These are phyloP conservation scores for Candida labiduridarum DNA, from an alignment of 1,139 yeast genomes.

Conservation along the genomic window DNA sequence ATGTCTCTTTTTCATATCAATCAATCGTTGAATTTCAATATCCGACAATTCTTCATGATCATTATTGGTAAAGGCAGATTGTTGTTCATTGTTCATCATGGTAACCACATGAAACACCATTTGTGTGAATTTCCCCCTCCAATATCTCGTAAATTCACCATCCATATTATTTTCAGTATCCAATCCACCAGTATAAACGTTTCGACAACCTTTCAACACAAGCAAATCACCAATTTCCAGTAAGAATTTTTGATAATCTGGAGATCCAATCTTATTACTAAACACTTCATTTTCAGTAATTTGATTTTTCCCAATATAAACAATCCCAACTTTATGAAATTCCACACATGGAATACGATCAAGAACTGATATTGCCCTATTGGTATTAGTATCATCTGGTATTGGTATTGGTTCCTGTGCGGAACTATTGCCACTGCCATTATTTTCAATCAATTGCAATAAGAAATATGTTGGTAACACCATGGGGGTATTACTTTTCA, in stretches of 20 bases:
- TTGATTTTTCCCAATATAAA: slow-evolving; percentile 75
- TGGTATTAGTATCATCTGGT: slow-evolving; percentile 50
- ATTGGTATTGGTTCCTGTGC: slow-evolving; percentile 43
- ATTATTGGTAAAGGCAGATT: slow-evolving; percentile 41
- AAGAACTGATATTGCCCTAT: slow-evolving; percentile 62
- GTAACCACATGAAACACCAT: slow-evolving; percentile 79
- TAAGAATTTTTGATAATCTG: slow-evolving; percentile 60
- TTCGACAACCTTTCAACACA: slow-evolving; percentile 53
- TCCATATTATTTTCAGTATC: slow-evolving; percentile 70
- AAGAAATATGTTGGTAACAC: slow-evolving; percentile 31
- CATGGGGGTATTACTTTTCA: slow-evolving; percentile 9
- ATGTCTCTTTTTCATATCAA: slow-evolving; percentile 72
- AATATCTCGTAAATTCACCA: slow-evolving; percentile 75
- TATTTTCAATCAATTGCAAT: slow-evolving; percentile 32
- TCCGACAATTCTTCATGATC: slow-evolving; percentile 14
- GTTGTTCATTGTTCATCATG: slow-evolving; percentile 61
- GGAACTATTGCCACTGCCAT: slow-evolving; percentile 2
- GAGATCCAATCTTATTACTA: slow-evolving; percentile 66
- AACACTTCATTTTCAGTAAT: slow-evolving; percentile 63
- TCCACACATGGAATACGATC: slow-evolving; percentile 81
- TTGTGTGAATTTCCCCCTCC: slow-evolving; percentile 74
- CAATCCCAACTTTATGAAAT: slow-evolving; percentile 75
- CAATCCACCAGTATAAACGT: slow-evolving; percentile 76
- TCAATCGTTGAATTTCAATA: slow-evolving; percentile 10
- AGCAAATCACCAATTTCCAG: slow-evolving; percentile 60